Base-by-base conservation (phyloP, 176 grass and related monocot genomes). In the Carex kokanica region DNA sequence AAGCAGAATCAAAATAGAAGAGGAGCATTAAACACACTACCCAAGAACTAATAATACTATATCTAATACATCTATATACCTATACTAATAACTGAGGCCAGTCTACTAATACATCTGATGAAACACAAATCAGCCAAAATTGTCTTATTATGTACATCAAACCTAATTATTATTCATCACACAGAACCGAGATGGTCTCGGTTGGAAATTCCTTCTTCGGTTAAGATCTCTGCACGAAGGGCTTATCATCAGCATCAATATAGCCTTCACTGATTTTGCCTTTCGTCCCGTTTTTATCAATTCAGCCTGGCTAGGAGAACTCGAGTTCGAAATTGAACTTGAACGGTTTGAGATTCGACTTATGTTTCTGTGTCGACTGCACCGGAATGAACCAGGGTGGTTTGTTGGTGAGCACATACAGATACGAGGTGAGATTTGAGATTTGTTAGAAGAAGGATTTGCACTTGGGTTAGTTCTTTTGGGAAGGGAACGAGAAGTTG, bases 331-430 rank as follows among this genome's bases (percentile, higher is more conserved):
- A 87, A 0, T 21, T 7, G 31, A 57, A 20, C 27, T 20, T 1
- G 83, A 70, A 13, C 65, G 32, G 62, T 36, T 64, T 13, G 73
- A 55, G 0, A 54, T 17, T n/a, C 45, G 78, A 0, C 55, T 70
- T 0, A 70, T 18, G 45, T 8, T 87, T 27, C 84, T 75, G 81
- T 95, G 93, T 24, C 88, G 84, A 73, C 74, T 95, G 90, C 93
- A 95, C 38, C 90, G 83, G 88, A 95, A 95, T 3, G 93, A 95
- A 57, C 90, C 93, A 7, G 93, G 90, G 81, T 95, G 93, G 74
- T 20, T 91, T 8, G 93, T 95, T 64, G 90, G 93, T 53, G 93
- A 87, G 86, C 93, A 92, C 15, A 95, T 84, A 89, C 90, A 95
- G 18, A 83, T 88, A 10, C 49, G 81, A 78, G 87, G 70, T 24